Conservation (phyloP, 306 rosid genomes). For the Heteromeles arbutifolia region DNA sequence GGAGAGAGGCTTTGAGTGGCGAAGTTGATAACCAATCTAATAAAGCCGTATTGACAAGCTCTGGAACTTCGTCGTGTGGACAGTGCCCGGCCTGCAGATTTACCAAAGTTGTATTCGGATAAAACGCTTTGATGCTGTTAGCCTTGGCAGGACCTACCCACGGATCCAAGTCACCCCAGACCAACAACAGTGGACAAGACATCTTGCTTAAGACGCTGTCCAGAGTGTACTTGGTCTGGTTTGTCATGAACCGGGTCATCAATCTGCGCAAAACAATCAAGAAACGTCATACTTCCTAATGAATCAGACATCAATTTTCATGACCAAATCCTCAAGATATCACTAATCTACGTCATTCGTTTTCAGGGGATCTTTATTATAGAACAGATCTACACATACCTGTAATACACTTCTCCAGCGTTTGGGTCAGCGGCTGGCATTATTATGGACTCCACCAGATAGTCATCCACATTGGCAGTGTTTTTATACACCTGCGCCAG, state of each 20-base stretch:
- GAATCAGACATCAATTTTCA: neutral
- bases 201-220: constrained; percentile 60
- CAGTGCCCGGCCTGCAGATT: constrained; percentile 89
- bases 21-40: constrained; percentile 64
- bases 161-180: constrained; percentile 96
- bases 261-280: constrained; percentile 43
- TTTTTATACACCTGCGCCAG: constrained; percentile 59
- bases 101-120: constrained; percentile 67
- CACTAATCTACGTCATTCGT: neutral
- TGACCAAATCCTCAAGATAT: neutral
- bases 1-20: constrained; percentile 41
- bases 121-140: constrained; percentile 59
- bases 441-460: constrained; percentile 82
- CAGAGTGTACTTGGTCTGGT: constrained; percentile 71
- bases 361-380: neutral
- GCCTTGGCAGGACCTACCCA: constrained; percentile 97
- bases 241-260: constrained; percentile 80
- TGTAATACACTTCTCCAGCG: constrained; percentile 89
- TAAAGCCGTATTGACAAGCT: constrained; percentile 67
- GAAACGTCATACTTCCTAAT: neutral
- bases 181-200: constrained; percentile 72
- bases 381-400: constrained; percentile 32
- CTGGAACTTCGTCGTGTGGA: constrained; percentile 87
- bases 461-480: constrained; percentile 80
- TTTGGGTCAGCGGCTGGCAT: constrained; percentile 88